Conservation (phyloP, 176 grass and related monocot genomes). For the Canna indica region DNA sequence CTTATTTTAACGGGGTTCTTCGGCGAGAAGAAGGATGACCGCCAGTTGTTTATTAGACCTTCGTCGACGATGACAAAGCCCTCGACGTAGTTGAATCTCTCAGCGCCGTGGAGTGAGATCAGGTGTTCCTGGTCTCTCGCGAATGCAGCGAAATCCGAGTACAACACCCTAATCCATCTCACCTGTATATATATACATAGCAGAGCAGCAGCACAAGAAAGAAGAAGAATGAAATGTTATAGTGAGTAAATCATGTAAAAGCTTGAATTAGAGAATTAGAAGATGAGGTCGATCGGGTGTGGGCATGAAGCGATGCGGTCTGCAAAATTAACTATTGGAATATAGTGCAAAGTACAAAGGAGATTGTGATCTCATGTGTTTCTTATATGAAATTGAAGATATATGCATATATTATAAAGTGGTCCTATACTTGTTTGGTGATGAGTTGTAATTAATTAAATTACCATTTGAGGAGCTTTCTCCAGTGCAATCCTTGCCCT, state of each 20-base stretch:
- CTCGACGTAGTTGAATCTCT: conserved; percentile 83
- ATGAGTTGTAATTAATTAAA: conserved; percentile 14
- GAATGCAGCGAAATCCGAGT: conserved; percentile 78
- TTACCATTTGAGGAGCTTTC: conserved; percentile 66
- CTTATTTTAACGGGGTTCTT: conserved; percentile 80
- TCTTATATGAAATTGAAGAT: conserved; percentile 42
- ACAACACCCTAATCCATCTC: conserved; percentile 84
- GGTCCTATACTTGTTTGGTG: not conserved
- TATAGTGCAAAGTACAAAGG: conserved; percentile 8
- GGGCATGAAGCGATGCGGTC: not conserved
- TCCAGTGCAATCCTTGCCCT: conserved; percentile 88
- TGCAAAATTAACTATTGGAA: not conserved
- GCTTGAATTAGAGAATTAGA: not conserved
- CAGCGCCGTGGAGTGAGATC: conserved; percentile 35
- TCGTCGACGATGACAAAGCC: conserved; percentile 90
- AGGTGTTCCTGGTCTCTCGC: conserved; percentile 73
- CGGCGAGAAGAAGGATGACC: conserved; percentile 96
- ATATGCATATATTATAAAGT: not conserved
- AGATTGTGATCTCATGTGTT: conserved; percentile 18
- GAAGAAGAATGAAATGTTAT: no score
- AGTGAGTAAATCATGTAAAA: no score
- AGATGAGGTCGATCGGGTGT: not conserved
- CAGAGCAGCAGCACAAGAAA: no score
- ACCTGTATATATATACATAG: conserved; percentile 41
- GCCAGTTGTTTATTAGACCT: conserved; percentile 94